Evolutionary conservation across 176 grass and related monocot genomes (phyloP).

Genomic region (Rhynchospora pubera): DNA sequence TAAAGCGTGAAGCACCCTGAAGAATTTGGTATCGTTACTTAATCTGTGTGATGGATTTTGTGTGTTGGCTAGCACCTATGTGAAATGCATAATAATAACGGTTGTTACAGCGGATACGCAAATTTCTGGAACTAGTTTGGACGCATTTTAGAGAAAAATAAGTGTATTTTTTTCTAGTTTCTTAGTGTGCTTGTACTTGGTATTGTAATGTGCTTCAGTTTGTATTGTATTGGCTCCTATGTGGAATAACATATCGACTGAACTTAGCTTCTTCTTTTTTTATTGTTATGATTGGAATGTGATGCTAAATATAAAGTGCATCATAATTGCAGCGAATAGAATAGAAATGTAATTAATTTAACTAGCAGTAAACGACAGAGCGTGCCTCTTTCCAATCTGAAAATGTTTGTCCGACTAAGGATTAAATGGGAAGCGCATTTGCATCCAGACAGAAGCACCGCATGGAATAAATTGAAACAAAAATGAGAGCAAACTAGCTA

Average conservation of each 20-base stretch:
- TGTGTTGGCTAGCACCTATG: not conserved
- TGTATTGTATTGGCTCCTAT: not conserved
- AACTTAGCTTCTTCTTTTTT: not conserved
- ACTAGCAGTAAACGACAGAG: not conserved
- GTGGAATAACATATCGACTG: not conserved
- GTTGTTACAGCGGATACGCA: not conserved
- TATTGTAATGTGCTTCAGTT: not conserved
- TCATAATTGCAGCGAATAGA: not conserved
- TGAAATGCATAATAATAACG: not conserved
- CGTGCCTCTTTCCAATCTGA: not conserved
- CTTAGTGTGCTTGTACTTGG: not conserved
- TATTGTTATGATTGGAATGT: not conserved
- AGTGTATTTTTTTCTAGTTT: not conserved
- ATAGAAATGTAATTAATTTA: not conserved
- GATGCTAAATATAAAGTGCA: not conserved
- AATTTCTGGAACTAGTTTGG: not conserved
- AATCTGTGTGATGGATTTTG: not conserved
- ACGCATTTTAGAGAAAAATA: not conserved
- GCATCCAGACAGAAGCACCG: not conserved
- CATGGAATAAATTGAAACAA: not conserved
- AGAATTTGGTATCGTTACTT: not conserved
- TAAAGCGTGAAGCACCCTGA: constrained; percentile 30
- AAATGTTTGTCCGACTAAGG: not conserved
- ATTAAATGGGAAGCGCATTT: not conserved
- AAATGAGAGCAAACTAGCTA: not conserved